These are phyloP conservation scores for Hypoxylon sp. DNA, from an alignment of 2,329 filamentous ascomycete species.

Conservation along the genomic window DNA sequence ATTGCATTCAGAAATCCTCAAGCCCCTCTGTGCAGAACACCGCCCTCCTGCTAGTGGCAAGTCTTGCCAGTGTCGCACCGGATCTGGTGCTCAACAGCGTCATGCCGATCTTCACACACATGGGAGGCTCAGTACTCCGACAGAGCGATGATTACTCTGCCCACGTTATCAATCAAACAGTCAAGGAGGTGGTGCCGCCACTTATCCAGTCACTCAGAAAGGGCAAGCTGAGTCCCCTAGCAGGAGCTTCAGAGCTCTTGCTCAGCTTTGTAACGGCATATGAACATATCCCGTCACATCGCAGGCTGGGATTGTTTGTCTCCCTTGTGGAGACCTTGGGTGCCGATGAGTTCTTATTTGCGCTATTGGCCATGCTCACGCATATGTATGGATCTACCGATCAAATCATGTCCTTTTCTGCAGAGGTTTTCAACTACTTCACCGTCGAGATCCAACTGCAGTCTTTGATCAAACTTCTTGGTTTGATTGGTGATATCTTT, in stretches of 20 bases:
- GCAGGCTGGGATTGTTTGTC: slow-evolving; percentile 82
- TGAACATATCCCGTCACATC: slow-evolving; percentile 90
- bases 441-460: slow-evolving; percentile 78
- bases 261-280: slow-evolving; percentile 96
- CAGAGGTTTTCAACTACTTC: slow-evolving; percentile 77
- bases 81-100: slow-evolving; percentile 94
- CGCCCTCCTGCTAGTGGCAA: slow-evolving; percentile 86
- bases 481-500: slow-evolving; percentile 77
- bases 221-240: slow-evolving; percentile 78
- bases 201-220: slow-evolving; percentile 85
- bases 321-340: slow-evolving; percentile 87
- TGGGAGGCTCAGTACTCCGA: slow-evolving; percentile 88
- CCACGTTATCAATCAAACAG: slow-evolving; percentile 93
- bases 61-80: slow-evolving; percentile 84
- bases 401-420: slow-evolving; percentile 76
- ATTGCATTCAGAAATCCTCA: slow-evolving; percentile 89
- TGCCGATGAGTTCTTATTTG: slow-evolving; percentile 85
- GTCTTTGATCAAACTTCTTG: slow-evolving; percentile 78
- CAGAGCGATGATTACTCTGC: slow-evolving; percentile 97
- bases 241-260: slow-evolving; percentile 87
- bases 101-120: slow-evolving; percentile 99
- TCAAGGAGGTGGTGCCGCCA: slow-evolving; percentile 91
- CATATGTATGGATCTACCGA: slow-evolving; percentile 85
- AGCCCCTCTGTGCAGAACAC: slow-evolving; percentile 95
- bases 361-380: slow-evolving; percentile 86